Conservation (phyloP, 75 land plant genomes). For the Cryptomeria japonica region DNA sequence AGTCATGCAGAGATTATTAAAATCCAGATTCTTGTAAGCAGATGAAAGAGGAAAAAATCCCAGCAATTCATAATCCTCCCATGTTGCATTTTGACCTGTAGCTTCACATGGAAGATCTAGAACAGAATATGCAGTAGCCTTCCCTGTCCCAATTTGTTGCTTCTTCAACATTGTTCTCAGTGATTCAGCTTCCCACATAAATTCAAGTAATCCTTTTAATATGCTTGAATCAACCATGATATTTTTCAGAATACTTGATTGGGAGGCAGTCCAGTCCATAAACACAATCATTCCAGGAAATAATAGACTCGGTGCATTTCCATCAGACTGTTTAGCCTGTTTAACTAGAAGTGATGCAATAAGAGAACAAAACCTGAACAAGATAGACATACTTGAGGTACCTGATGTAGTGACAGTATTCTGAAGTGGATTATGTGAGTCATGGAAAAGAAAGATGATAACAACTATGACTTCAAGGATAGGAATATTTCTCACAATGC, state of each 20-base stretch:
- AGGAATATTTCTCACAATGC: constrained; percentile 1
- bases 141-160: background rate
- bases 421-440: constrained; percentile 4
- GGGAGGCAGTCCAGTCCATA: constrained; percentile 8
- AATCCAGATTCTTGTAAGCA: background rate
- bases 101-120: background rate
- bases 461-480: constrained; percentile 1
- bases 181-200: background rate
- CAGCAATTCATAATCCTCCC: constrained; percentile 10
- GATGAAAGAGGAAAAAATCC: constrained; percentile 3
- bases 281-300: constrained; percentile 6
- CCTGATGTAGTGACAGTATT: constrained; percentile 2
- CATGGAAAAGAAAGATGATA: constrained; percentile 10
- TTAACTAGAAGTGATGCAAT: constrained; percentile 1
- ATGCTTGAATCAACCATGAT: background rate
- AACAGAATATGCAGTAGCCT: background rate
- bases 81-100: background rate
- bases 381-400: background rate
- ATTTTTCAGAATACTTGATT: constrained; percentile 1
- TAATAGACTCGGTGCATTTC: background rate
- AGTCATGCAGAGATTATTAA: constrained; percentile 11
- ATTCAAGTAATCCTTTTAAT: background rate
- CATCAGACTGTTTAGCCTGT: constrained; percentile 4
- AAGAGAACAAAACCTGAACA: constrained; percentile 8
- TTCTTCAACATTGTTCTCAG: background rate